phyloP scores from a whole-genome alignment of 148 eudicot genomes.

The Amaranthus hypochondriacus region DNA sequence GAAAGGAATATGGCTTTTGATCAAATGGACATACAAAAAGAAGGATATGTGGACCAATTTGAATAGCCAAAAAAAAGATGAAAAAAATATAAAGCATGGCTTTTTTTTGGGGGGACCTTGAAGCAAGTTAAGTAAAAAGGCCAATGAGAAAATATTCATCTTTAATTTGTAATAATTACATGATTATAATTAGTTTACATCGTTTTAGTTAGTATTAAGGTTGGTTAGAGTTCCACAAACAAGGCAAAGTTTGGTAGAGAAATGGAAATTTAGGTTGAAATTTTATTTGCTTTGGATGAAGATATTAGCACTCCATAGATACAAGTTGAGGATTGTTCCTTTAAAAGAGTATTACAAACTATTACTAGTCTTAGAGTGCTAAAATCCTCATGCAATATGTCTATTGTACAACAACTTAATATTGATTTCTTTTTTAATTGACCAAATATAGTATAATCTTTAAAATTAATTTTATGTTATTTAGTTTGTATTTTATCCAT shows the following conservation, averaged over 20 bases:
- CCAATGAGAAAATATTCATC: slow-evolving; percentile 15
- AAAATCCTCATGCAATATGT: slow-evolving; percentile 30
- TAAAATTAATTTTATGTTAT: no score
- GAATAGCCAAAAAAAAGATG: slow-evolving; percentile 4
- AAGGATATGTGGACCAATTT: slow-evolving; percentile 26
- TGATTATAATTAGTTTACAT: slow-evolving; percentile 24
- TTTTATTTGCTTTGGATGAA: slow-evolving; percentile 22
- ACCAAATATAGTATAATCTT: not conserved
- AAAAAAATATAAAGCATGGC: slow-evolving; percentile 3
- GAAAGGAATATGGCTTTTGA: slow-evolving; percentile 34
- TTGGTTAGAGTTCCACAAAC: slow-evolving; percentile 25
- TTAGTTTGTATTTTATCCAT: no score
- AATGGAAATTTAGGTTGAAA: not conserved
- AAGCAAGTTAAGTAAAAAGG: slow-evolving; percentile 3
- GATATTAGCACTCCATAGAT: slow-evolving; percentile 31
- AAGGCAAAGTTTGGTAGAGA: slow-evolving; percentile 10
- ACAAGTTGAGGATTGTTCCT: no score
- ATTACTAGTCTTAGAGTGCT: slow-evolving; percentile 20
- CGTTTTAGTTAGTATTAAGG: slow-evolving; percentile 21
- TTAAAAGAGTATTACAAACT: not conserved
- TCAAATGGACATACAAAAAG: slow-evolving; percentile 20
- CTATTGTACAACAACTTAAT: slow-evolving; percentile 7
- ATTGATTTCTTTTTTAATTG: slow-evolving; percentile 8
- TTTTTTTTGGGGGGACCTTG: slow-evolving; percentile 10
- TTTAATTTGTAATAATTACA: slow-evolving; percentile 22